Evolutionary conservation across 306 rosid species (phyloP), one percentile per base, ranked within the genome.

Genomic region (Prunus mira): DNA sequence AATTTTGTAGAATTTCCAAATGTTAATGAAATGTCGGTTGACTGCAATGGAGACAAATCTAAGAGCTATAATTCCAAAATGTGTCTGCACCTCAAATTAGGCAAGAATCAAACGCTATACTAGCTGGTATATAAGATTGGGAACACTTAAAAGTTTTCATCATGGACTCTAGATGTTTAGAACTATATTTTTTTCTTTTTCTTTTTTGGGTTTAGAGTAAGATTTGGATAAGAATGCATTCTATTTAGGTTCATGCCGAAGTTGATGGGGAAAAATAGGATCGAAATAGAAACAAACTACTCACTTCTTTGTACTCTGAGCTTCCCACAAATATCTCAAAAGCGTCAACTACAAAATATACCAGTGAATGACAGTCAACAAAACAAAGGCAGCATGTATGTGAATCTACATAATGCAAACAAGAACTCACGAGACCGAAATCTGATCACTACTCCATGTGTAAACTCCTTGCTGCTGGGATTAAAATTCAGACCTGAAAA

Each of bases 261-360:
- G 73, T 69, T 18, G 62, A 55, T 62, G 82, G 61, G 71, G 67
- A 56, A 75, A 38, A 72, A 69, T 65, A 8, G 38, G 19, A 72
- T 30, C n/a, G 19, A 69, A 67, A 45, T 56, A 32, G 11, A 24
- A 60, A 63, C 71, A 64, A 46, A 34, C 72, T 78, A 49, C 97
- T 90, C 86, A 94, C 97, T 47, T 90, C 84, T 87, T 86, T 89
- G 87, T 94, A 94, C 63, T 94, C 92, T 78, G 93, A 87, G 83
- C 91, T 85, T 78, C 67, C 80, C 57, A 78, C 73, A 83, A 92
- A 89, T 76, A 90, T 85, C 91, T 86, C 80, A 30, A 90, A 85
- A 70, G 96, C 92, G 56, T 89, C 88, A 47, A 83, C 98, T 92
- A 86, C 91, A 86, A 67, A 84, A 84, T 22, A 79, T 67, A 60